Base-by-base conservation (phyloP, 768 basidiomycete species). In the Hysterangium stoloniferum region DNA sequence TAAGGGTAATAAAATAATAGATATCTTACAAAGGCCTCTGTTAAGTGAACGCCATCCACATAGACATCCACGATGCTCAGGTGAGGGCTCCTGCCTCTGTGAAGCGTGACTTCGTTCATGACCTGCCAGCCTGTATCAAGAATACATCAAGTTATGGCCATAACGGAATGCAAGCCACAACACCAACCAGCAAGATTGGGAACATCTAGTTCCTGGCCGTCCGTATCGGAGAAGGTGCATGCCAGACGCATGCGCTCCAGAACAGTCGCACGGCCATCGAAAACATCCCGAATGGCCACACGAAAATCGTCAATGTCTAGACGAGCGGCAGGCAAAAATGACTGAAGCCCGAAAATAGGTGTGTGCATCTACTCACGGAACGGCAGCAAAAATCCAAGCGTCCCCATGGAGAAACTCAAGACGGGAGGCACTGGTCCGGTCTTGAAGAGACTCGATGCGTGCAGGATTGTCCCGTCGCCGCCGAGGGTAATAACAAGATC, bases 21-120 rank as follows among this genome's bases (percentile, higher is more conserved):
- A 1, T 6, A 32, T 79, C 89, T 49, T 68, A 93, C 92, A 52
- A 96, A 89, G 38, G 91, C 90, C 68, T 96, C 94, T 2, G 94
- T 97, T 22, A 97, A 74, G 68, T 94, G 92, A 61, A 96, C 91
- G 0, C 86, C 90, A 59, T 97, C 91, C 11, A 95, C 92, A 64
- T 77, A 95, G 12, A 92, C 87, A 62, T 96, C 92, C 49, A 96
- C 90, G 4, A 90, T 89, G 57, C 91, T 93, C 32, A 97, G 72
- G 59, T 95, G 93, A 1, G 93, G 86, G 56, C 87, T 88, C 19
- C 88, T 80, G 11, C 94, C 94, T 24, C 94, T 81, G 65, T 97
- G 94, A 31, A 97, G 71, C 3, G 90, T 84, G 52, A 97, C 81
- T 66, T 97, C 94, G 61, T 97, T 97, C 91, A 97, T 94, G 32